Conservation (phyloP, 1,284 basidiomycete species). For the Exsudoporus floridanus region DNA sequence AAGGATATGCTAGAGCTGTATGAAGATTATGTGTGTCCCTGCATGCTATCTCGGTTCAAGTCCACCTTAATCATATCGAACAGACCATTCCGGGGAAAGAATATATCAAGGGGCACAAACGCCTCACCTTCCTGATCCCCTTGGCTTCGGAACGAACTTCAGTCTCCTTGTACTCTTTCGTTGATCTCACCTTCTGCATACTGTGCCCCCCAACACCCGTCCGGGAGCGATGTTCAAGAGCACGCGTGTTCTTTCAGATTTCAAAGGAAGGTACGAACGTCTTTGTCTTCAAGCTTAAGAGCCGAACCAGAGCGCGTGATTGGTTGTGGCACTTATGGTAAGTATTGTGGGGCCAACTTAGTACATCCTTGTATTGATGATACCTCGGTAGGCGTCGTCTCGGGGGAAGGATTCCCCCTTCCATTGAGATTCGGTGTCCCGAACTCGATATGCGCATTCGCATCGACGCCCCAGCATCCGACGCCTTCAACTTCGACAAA, state of each 20-base stretch:
- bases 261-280: conserved; percentile 68
- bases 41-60: background rate
- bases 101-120: conserved; percentile 62
- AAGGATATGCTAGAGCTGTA: conserved; percentile 75
- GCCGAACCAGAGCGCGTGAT: conserved; percentile 69
- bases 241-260: conserved; percentile 46
- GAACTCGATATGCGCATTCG: conserved; percentile 41
- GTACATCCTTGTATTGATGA: conserved; percentile 5
- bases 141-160: conserved; percentile 57
- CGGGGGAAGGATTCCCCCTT: conserved; percentile 47
- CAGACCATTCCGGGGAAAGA: conserved; percentile 64
- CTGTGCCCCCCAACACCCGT: conserved; percentile 59
- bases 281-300: conserved; percentile 76
- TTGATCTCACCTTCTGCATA: conserved; percentile 78
- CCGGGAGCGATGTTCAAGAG: conserved; percentile 39
- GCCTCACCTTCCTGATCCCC: conserved; percentile 69
- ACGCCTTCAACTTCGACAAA: conserved; percentile 23
- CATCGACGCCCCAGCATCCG: conserved; percentile 27
- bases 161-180: conserved; percentile 78
- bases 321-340: conserved; percentile 85
- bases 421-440: conserved; percentile 38
- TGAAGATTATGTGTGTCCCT: conserved; percentile 64
- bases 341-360: conserved; percentile 12
- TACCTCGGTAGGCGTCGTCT: conserved; percentile 55
- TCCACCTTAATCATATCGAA: conserved; percentile 8